phyloP scores from a whole-genome alignment of 768 basidiomycete genomes.

The Lactarius sanguifluus region DNA sequence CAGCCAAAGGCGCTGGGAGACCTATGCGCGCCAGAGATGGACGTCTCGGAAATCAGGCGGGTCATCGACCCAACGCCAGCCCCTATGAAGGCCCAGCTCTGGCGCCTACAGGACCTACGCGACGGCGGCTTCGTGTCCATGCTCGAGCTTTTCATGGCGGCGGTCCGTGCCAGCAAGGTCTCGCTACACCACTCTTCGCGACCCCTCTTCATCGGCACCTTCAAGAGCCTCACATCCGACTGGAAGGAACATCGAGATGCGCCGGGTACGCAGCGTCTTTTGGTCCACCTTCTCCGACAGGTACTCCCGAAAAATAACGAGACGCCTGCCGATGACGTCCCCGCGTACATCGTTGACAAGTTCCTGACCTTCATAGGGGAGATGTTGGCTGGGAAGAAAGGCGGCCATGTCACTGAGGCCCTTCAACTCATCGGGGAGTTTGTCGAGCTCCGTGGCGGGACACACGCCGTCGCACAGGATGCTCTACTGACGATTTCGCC shows the following conservation, averaged over 20 bases:
- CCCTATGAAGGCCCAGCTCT: conserved; percentile 15
- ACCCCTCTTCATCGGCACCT: conserved; percentile 15
- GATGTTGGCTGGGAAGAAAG: conserved; percentile 5
- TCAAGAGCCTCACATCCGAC: conserved; percentile 12
- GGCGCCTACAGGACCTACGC: conserved; percentile 20
- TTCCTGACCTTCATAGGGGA: conserved; percentile 10
- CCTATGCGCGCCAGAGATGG: conserved; percentile 12
- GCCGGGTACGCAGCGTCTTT: conserved; percentile 21
- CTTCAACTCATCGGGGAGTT: conserved; percentile 1
- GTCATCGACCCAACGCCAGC: conserved; percentile 6
- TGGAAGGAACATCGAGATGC: conserved; percentile 5
- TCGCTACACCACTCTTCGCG: conserved; percentile 2
- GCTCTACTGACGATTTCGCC: not conserved
- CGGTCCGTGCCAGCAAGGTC: conserved; percentile 8
- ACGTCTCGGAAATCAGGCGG: conserved; percentile 4
- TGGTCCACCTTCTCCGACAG: conserved; percentile 34
- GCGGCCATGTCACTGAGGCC: not conserved
- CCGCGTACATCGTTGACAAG: conserved; percentile 7
- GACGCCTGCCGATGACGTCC: not conserved
- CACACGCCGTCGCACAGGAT: not conserved
- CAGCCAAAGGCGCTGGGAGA: conserved; percentile 16
- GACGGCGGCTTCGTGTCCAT: conserved; percentile 20
- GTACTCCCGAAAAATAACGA: conserved; percentile 29
- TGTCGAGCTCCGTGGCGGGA: conserved; percentile 1
- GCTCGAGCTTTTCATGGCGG: conserved; percentile 20